These are phyloP conservation scores for Xylaria sp. DNA, from an alignment of 2,329 filamentous ascomycete species.

Conservation along the genomic window DNA sequence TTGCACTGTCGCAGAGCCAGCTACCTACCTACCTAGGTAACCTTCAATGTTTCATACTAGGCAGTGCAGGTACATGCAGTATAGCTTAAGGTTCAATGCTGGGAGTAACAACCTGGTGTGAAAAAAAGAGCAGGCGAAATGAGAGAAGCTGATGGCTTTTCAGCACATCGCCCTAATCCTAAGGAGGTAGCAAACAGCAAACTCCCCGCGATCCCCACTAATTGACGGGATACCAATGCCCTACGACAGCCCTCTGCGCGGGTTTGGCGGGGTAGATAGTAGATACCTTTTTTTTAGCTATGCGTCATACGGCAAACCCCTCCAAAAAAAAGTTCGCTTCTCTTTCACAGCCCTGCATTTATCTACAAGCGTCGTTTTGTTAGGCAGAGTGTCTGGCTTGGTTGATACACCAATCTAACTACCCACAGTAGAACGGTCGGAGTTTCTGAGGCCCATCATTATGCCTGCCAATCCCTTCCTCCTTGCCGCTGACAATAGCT, in stretches of 20 bases:
- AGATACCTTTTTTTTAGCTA: no score
- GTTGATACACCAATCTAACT: neutral
- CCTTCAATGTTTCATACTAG: neutral
- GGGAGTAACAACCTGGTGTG: no score
- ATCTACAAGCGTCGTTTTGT: neutral
- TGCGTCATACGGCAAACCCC: constrained; percentile 41
- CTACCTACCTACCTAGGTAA: neutral
- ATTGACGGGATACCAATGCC: constrained; percentile 5
- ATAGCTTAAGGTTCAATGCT: no score
- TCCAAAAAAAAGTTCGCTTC: constrained; percentile 14
- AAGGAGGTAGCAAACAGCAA: constrained; percentile 13
- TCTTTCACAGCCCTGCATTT: neutral
- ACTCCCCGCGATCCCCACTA: neutral
- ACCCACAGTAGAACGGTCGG: neutral
- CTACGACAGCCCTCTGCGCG: neutral
- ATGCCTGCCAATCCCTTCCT: constrained; percentile 74
- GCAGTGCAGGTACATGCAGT: no score
- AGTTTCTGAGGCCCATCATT: neutral
- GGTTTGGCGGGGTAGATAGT: constrained; percentile 30
- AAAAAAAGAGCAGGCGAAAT: neutral
- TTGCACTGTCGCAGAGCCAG: neutral
- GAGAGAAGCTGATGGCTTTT: neutral
- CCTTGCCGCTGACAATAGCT: constrained; percentile 83
- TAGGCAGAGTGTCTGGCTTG: neutral
- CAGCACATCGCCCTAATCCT: neutral